Base-by-base conservation (phyloP, 2,329 filamentous ascomycete species). In the Colletotrichum camelliae region DNA sequence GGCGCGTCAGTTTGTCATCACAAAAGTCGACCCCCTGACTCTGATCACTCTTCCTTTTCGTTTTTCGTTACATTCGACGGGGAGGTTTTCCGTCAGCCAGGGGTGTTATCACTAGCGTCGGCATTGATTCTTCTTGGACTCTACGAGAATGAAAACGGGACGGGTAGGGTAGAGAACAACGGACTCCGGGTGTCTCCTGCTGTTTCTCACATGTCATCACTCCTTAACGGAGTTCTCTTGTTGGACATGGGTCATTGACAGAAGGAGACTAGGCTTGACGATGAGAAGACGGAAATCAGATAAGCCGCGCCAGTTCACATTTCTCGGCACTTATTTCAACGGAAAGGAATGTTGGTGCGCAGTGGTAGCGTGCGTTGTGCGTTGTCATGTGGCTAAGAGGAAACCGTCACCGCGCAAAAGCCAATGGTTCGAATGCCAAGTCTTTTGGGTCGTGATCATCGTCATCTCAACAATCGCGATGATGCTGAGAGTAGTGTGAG, bases 361-460 rank as follows among this genome's bases (percentile, higher is more conserved):
- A 33, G 27, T 65, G n/a, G 61, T 55, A 35, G 18, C 43, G 21
- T 52, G 39, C 10, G 10, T 52, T 52, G 43, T 52, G 43, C 43
- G 43, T 52, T 52, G 43, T 52, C 43, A 52, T 52, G 43, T 52
- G 43, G 43, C 43, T 52, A 52, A 21, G n/a, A 21, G 21, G 27
- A 61, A 31, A 16, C 39, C 60, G 13, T 35, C n/a, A 33, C 39
- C 15, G 70, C 69, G 72, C 61, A 67, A 62, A 67, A 29, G 69
- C 69, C 72, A 62, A 67, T 66, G 68, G 68, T 72, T 72, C 55
- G 62, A 57, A 33, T 67, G 69, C 69, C 69, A 72, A 67, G 72
- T 24, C 15, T 33, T 39, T 24, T 65, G 33, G 60, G 37, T 16
- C 27, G 60, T 39, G 67, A 71, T 24, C 55, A 27, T 55, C 61